These are phyloP conservation scores for Cercospora nicotianae DNA, from an alignment of 2,329 filamentous ascomycete species.

Conservation along the genomic window DNA sequence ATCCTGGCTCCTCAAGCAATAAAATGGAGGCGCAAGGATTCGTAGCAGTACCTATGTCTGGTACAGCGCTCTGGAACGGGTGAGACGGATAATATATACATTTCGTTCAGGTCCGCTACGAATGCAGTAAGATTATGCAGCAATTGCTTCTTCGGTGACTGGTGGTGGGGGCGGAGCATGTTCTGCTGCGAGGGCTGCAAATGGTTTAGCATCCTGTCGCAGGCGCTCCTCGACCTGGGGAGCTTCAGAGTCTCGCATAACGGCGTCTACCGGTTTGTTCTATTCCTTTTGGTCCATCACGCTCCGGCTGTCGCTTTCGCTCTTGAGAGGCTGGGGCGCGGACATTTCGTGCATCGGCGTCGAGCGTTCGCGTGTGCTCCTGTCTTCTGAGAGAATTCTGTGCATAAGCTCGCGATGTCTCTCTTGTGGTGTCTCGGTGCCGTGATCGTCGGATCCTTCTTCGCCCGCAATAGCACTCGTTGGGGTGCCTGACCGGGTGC, in stretches of 20 bases:
- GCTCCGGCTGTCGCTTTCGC: slow-evolving; percentile 13
- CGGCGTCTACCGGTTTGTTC: slow-evolving; percentile 14
- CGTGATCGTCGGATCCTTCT: slow-evolving; percentile 22
- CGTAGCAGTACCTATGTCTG: neutral
- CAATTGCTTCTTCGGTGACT: slow-evolving; percentile 4
- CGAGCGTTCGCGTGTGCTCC: slow-evolving; percentile 27
- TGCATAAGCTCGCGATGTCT: slow-evolving; percentile 37
- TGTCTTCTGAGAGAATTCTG: slow-evolving; percentile 31
- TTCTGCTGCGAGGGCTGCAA: slow-evolving; percentile 5
- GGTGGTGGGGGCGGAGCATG: neutral
- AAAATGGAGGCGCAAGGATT: neutral
- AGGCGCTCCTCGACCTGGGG: slow-evolving; percentile 5
- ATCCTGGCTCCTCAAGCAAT: neutral
- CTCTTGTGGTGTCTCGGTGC: slow-evolving; percentile 25
- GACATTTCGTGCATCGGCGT: slow-evolving; percentile 25
- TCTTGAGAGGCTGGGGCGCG: slow-evolving; percentile 2
- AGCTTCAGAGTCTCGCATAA: slow-evolving; percentile 20
- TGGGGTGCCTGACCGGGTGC: slow-evolving; percentile 27
- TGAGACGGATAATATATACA: slow-evolving; percentile 1
- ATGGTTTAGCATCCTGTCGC: neutral
- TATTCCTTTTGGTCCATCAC: slow-evolving; percentile 8
- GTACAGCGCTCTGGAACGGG: neutral
- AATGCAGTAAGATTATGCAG: neutral
- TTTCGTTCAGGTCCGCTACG: neutral
- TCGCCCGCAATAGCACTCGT: slow-evolving; percentile 23